A percentile compares a stretch with the other conserved stretches of the same genome.
These are phyloP conservation scores for Fusarium goolgardi DNA, from an alignment of 2,329 filamentous ascomycete genomes.

Conservation along the genomic window DNA sequence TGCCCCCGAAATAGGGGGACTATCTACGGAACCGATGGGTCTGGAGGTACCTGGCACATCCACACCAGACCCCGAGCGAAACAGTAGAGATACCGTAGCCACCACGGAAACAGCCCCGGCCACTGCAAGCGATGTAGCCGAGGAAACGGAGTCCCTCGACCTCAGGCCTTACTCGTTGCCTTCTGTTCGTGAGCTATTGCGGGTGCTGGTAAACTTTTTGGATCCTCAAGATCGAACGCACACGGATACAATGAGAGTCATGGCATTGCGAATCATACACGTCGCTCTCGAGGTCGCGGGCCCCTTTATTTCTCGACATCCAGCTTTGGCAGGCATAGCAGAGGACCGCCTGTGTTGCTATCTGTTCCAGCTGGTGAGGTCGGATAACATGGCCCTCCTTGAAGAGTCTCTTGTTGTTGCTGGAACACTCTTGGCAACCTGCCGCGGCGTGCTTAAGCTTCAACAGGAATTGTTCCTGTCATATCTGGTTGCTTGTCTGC, in stretches of 20 bases:
- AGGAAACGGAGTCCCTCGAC: slow-evolving; percentile 62
- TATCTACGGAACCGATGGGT: slow-evolving; percentile 34
- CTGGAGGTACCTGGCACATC: slow-evolving; percentile 34
- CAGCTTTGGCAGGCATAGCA: slow-evolving; percentile 85
- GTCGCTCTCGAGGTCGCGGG: slow-evolving; percentile 96
- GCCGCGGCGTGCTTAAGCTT: slow-evolving; percentile 88
- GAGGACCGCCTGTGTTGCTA: slow-evolving; percentile 94
- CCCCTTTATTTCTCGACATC: slow-evolving; percentile 92
- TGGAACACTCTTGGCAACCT: slow-evolving; percentile 90
- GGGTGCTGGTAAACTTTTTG: slow-evolving; percentile 91
- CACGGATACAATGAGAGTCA: slow-evolving; percentile 94
- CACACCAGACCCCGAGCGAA: slow-evolving; percentile 40
- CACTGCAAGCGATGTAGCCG: slow-evolving; percentile 50
- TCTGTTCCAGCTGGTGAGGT: slow-evolving; percentile 94
- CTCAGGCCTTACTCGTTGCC: slow-evolving; percentile 92
- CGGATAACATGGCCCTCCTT: slow-evolving; percentile 94
- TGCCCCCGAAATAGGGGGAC: slow-evolving; percentile 34
- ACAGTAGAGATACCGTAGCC: slow-evolving; percentile 65
- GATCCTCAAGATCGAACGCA: slow-evolving; percentile 94
- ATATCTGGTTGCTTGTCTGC: slow-evolving; percentile 92
- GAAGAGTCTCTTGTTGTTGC: slow-evolving; percentile 94
- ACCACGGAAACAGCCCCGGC: slow-evolving; percentile 53
- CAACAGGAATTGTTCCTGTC: slow-evolving; percentile 97
- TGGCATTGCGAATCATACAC: slow-evolving; percentile 96
- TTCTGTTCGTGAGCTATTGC: slow-evolving; percentile 92